These are phyloP conservation scores for Tricholomella constricta DNA, from an alignment of 768 basidiomycete species.

Conservation along the genomic window DNA sequence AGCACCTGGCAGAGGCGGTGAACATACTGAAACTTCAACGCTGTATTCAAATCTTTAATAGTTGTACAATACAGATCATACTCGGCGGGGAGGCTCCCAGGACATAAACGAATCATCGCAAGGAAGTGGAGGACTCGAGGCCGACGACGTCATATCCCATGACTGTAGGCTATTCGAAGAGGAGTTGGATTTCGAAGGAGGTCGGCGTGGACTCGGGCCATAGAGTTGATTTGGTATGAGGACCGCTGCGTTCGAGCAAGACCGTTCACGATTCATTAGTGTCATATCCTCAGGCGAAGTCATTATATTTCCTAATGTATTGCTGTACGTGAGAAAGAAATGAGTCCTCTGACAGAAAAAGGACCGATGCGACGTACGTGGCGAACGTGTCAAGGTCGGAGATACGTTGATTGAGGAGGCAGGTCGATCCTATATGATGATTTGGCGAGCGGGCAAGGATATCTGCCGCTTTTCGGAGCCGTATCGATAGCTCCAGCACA, in stretches of 20 bases:
- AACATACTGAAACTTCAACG: no score
- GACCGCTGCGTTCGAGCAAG: constrained; percentile 11
- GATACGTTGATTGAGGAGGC: constrained; percentile 45
- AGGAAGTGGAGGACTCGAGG: constrained; percentile 32
- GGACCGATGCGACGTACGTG: constrained; percentile 40
- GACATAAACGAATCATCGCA: constrained; percentile 63
- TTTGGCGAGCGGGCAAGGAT: constrained; percentile 49
- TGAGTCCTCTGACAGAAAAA: constrained; percentile 10
- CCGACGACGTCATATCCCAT: constrained; percentile 32
- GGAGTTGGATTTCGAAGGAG: constrained; percentile 10
- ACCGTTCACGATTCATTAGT: constrained; percentile 16
- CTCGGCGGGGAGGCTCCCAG: constrained; percentile 51
- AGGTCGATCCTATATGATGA: constrained; percentile 39
- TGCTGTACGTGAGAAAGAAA: constrained; percentile 29
- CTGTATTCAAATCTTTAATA: no score
- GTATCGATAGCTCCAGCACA: constrained; percentile 66
- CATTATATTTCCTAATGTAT: constrained; percentile 41
- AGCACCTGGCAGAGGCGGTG: no score
- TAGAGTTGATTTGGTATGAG: constrained; percentile 15
- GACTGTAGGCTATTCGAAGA: constrained; percentile 26
- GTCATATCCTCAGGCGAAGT: constrained; percentile 27
- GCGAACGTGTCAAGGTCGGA: constrained; percentile 53
- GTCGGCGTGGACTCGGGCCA: constrained; percentile 10
- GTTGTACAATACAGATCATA: background rate
- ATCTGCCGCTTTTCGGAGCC: constrained; percentile 60